phyloP scores from a whole-genome alignment of 495 filamentous ascomycete genomes.

The Aspergillus campestris region DNA sequence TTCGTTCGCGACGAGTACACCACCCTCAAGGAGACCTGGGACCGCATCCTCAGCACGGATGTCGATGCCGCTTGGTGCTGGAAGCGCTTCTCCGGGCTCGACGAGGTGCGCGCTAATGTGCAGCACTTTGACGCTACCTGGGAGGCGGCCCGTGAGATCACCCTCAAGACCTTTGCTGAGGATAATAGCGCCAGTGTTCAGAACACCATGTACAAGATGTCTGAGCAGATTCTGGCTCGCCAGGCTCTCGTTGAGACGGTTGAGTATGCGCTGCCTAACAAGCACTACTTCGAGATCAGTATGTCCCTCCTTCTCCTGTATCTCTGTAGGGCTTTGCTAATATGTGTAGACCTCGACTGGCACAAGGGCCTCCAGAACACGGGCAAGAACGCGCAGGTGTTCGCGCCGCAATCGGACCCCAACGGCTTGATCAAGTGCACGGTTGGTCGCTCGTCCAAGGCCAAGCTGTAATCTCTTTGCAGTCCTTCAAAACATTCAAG shows the following conservation, averaged over 20 bases:
- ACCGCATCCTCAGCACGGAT: conserved; percentile 90
- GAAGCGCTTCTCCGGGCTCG: conserved; percentile 58
- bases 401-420: conserved; percentile 82
- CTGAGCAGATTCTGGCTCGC: conserved; percentile 70
- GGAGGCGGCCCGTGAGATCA: conserved; percentile 66
- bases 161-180: conserved; percentile 84
- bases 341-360: conserved; percentile 73
- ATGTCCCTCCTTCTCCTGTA: conserved; percentile 13
- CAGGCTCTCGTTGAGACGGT: conserved; percentile 64
- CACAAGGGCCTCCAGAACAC: conserved; percentile 96
- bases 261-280: conserved; percentile 85
- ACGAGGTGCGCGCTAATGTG: conserved; percentile 55
- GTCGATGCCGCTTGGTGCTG: conserved; percentile 82
- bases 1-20: conserved; percentile 92
- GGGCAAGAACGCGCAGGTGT: conserved; percentile 92
- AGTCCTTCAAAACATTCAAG: too few species aligned
- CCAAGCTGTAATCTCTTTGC: conserved; percentile 24
- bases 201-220: conserved; percentile 98
- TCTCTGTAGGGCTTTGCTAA: conserved; percentile 10
- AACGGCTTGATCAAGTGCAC: conserved; percentile 97
- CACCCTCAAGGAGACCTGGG: conserved; percentile 80
- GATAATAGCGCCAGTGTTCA: conserved; percentile 91
- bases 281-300: conserved; percentile 98
- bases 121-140: conserved; percentile 71
- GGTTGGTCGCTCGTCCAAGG: conserved; percentile 52